Percentiles rank a stretch among this genome's conserved stretches.
Conservation (phyloP, 331 rosid genomes). For the Arachis monticola region DNA sequence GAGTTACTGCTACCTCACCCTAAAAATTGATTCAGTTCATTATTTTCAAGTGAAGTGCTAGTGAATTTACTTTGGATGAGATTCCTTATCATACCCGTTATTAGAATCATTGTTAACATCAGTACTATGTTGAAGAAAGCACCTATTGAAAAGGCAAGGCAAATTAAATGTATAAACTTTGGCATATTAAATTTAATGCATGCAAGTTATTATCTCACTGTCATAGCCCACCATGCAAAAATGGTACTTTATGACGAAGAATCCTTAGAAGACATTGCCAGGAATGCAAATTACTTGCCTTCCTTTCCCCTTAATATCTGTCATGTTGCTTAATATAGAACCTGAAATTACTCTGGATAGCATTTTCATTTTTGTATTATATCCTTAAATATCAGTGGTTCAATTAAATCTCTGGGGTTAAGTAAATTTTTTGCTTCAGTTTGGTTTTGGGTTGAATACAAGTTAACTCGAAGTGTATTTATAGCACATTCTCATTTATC, state of each 20-base stretch:
- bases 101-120: constrained; percentile 17
- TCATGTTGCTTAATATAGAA: constrained; percentile 25
- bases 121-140: constrained; percentile 8
- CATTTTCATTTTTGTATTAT: constrained; percentile 27
- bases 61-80: constrained; percentile 21
- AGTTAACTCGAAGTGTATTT: constrained; percentile 27
- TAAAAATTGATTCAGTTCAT: constrained; percentile 16
- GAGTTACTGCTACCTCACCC: neutral
- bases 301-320: constrained; percentile 6
- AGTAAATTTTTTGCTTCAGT: constrained; percentile 2
- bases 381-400: neutral
- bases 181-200: constrained; percentile 31
- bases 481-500: neutral
- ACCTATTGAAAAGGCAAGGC: neutral
- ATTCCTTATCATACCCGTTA: constrained; percentile 19
- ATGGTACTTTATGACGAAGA: constrained; percentile 10
- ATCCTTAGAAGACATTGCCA: constrained; percentile 8
- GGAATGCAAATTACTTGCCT: constrained; percentile 19
- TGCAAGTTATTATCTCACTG: constrained; percentile 26
- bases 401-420: no score
- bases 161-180: no score
- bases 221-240: constrained; percentile 35
- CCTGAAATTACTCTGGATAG: constrained; percentile 12
- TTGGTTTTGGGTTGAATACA: constrained; percentile 22
- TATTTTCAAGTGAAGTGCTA: constrained; percentile 14